These are phyloP conservation scores for Dendrocalamus sinicus DNA, from an alignment of 176 grass and related monocot species.

Conservation along the genomic window DNA sequence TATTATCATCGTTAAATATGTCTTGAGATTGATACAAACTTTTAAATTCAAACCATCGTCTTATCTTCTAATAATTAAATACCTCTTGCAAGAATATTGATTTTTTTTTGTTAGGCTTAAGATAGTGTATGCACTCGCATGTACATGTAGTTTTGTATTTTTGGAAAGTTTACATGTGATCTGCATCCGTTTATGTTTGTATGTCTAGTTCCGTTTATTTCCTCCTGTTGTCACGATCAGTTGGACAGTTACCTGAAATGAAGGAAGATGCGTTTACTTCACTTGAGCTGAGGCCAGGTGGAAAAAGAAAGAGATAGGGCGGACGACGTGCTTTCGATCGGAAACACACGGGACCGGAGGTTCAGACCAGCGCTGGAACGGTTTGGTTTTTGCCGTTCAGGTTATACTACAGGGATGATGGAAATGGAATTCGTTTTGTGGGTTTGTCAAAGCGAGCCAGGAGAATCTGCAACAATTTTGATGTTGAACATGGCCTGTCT, in stretches of 20 bases:
- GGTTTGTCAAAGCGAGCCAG: background rate
- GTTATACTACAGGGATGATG: background rate
- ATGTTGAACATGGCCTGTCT: conserved; percentile 14
- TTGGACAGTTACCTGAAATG: background rate
- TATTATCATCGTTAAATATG: too few relatives aligned
- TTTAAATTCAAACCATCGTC: too few relatives aligned
- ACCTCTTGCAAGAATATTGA: too few relatives aligned
- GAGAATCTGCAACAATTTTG: background rate
- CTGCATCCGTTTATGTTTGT: background rate
- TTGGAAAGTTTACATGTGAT: background rate
- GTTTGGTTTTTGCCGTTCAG: conserved; percentile 15
- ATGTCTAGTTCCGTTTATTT: background rate
- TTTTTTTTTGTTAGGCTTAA: too few relatives aligned
- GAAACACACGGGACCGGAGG: background rate
- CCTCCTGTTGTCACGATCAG: conserved; percentile 12
- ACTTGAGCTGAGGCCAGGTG: background rate
- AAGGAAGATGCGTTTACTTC: conserved; percentile 4
- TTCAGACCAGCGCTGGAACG: background rate
- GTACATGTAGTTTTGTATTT: too few relatives aligned
- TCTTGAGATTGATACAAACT: too few relatives aligned
- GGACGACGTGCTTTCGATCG: background rate
- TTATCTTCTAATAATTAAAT: too few relatives aligned
- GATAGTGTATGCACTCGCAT: too few relatives aligned
- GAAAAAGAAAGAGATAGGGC: background rate
- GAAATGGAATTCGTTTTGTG: background rate